Conservation (phyloP, 2,329 filamentous ascomycete species). For the Penicillium sp. region DNA sequence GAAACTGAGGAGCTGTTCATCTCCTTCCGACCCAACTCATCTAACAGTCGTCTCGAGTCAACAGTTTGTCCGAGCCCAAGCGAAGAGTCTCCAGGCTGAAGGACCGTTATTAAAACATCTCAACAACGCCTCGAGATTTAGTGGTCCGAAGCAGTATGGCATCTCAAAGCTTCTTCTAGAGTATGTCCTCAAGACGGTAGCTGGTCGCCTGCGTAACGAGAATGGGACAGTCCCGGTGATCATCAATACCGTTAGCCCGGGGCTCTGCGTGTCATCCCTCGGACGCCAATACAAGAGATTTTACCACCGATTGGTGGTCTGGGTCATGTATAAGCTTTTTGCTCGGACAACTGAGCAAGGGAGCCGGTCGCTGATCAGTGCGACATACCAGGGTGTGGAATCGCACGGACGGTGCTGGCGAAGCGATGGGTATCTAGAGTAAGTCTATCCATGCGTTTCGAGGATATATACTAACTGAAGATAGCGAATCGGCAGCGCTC, state of each 20-base stretch:
- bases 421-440: conserved; percentile 45
- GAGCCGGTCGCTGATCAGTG: conserved; percentile 49
- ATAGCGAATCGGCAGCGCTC: conserved; percentile 40
- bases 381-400: conserved; percentile 47
- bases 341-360: conserved; percentile 51
- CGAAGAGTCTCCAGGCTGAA: conserved; percentile 37
- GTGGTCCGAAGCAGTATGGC: conserved; percentile 43
- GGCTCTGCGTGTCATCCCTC: conserved; percentile 49
- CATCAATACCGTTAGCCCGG: conserved; percentile 52
- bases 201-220: conserved; percentile 33
- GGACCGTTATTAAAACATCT: conserved; percentile 40
- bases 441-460: conserved; percentile 21
- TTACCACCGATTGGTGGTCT: conserved; percentile 40
- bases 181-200: conserved; percentile 47
- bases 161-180: conserved; percentile 51
- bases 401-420: conserved; percentile 52
- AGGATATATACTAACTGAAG: conserved; percentile 21
- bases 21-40: conserved; percentile 39
- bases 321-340: conserved; percentile 44
- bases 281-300: conserved; percentile 46
- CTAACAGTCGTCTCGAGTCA: conserved; percentile 53
- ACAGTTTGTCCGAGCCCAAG: conserved; percentile 40
- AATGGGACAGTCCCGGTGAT: conserved; percentile 46
- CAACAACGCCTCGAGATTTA: conserved; percentile 36
- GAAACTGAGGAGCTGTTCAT: conserved; percentile 46